Base-by-base conservation (phyloP, 805 yeast species). In the Candida suzukii region DNA sequence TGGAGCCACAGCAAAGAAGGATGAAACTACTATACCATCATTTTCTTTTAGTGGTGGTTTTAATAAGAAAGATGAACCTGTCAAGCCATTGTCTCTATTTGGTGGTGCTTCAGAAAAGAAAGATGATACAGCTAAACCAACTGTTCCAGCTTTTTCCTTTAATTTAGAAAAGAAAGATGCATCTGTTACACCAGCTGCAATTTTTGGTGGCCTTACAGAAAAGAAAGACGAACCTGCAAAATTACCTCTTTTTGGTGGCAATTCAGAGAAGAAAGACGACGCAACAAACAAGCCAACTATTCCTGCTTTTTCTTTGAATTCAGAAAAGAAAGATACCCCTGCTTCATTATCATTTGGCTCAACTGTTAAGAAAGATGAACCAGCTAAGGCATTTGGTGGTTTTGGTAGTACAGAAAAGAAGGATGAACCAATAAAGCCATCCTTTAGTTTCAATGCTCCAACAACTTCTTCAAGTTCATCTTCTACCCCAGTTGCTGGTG, bases 251-350 rank as follows among this genome's bases (percentile, higher is more conserved):
- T 31, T 31, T 18, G 22, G 35, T 5, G 7, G 4, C 22, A 31
- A 12, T 29, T 7, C n/a, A 8, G 29, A 26, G n/a, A 35, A 39
- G 22, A 36, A 31, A 9, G 39, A 35, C 6, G 46, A 37, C 26
- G 17, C 38, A 27, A 17, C 39, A 9, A 38, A 35, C 6, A 45
- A 37, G 27, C 20, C 38, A 27, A 17, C 39, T 3, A 40, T 40
- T 16, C 48, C 53, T 30, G 37, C 46, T 8, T 44, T 51, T 38
- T 17, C 39, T 6, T 52, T 52, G 39, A 11, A 7, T 19, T 9
- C n/a, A 3, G 14, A 10, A 12, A 19, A 19, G 35, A 19, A 33
- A 7, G 34, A 31, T 13, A 17, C 7, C 7, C 21, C 34, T 31
- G 34, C 41, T 17, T 37, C 39, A n/a, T 40, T 47, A 7, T 35